Conservation (phyloP, 1,139 yeast species). For the Zygosaccharomyces sapae region DNA sequence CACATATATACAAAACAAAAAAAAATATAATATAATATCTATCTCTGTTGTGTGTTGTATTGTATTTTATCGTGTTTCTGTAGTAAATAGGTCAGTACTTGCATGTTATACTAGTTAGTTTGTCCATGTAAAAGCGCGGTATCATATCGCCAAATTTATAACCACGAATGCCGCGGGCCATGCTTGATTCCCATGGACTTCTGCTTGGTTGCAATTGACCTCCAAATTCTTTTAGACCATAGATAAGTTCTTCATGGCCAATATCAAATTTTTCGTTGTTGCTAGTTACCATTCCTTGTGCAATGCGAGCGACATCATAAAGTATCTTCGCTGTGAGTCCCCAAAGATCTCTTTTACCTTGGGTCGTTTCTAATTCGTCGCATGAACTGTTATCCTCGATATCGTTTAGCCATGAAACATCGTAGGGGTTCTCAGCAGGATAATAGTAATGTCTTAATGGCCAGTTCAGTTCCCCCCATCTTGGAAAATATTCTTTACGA, state of each 20-base stretch:
- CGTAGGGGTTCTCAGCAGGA: slow-evolving; percentile 51
- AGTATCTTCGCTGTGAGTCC: slow-evolving; percentile 80
- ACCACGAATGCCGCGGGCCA: slow-evolving; percentile 40
- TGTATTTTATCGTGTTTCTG: not conserved
- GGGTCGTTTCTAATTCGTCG: slow-evolving; percentile 43
- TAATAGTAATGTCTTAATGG: slow-evolving; percentile 57
- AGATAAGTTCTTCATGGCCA: slow-evolving; percentile 67
- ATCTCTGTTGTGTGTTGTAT: slow-evolving; percentile 7
- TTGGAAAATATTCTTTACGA: slow-evolving; percentile 33
- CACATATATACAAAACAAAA: slow-evolving; percentile 2
- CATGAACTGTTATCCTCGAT: slow-evolving; percentile 57
- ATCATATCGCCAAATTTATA: slow-evolving; percentile 49
- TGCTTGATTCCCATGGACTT: slow-evolving; percentile 42
- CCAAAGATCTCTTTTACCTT: slow-evolving; percentile 67
- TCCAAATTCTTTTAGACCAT: slow-evolving; percentile 51
- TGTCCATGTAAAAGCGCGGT: slow-evolving; percentile 28
- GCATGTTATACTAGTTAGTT: slow-evolving; percentile 11
- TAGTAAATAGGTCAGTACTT: slow-evolving; percentile 7
- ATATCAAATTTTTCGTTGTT: slow-evolving; percentile 24
- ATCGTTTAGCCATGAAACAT: slow-evolving; percentile 59
- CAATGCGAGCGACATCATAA: slow-evolving; percentile 67
- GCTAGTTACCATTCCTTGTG: slow-evolving; percentile 35
- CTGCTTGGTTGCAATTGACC: slow-evolving; percentile 42
- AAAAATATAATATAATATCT: slow-evolving; percentile 3
- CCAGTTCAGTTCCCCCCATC: slow-evolving; percentile 74